These are phyloP conservation scores for Zizania latifolia DNA, from an alignment of 176 grass and related monocot genomes.

Conservation along the genomic window DNA sequence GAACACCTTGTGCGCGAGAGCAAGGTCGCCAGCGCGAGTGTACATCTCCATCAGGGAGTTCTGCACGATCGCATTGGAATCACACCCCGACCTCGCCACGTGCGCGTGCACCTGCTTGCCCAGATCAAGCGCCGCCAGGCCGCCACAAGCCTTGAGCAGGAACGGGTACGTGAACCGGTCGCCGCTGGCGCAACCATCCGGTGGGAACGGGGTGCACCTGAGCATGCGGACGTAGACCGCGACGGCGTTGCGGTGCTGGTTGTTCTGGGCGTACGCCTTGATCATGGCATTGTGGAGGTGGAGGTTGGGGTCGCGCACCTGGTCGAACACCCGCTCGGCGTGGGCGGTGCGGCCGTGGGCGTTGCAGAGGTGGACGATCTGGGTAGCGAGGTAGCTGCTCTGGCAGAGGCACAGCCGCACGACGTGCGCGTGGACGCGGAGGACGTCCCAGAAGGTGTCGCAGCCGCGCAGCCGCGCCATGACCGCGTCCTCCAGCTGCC, in stretches of 20 bases:
- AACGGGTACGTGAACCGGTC: constrained; percentile 82
- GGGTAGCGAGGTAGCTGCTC: constrained; percentile 60
- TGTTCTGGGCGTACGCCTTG: constrained; percentile 57
- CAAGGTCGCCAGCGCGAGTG: constrained; percentile 20
- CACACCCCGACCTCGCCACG: constrained; percentile 38
- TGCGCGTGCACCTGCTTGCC: constrained; percentile 46
- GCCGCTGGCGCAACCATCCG: constrained; percentile 10
- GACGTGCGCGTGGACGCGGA: constrained; percentile 36
- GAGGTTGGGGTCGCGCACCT: constrained; percentile 37
- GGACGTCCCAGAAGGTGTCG: constrained; percentile 33
- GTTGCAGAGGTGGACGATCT: constrained; percentile 54
- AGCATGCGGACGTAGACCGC: constrained; percentile 42
- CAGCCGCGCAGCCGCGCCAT: constrained; percentile 39
- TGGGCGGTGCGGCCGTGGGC: constrained; percentile 37
- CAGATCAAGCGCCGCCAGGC: constrained; percentile 15
- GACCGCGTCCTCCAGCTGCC: constrained; percentile 44
- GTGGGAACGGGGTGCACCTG: background rate
- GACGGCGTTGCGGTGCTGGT: constrained; percentile 35
- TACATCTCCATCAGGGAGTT: constrained; percentile 69
- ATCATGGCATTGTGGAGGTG: constrained; percentile 62
- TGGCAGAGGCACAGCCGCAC: constrained; percentile 35
- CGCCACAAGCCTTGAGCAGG: constrained; percentile 50
- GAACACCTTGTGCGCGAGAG: constrained; percentile 41
- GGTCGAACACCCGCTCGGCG: constrained; percentile 45
- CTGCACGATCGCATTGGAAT: constrained; percentile 39